Evolutionary conservation across 2,329 filamentous ascomycete genomes (phyloP), one percentile per base, ranked within the genome.

Genomic region (Drechslerella stenobrocha): DNA sequence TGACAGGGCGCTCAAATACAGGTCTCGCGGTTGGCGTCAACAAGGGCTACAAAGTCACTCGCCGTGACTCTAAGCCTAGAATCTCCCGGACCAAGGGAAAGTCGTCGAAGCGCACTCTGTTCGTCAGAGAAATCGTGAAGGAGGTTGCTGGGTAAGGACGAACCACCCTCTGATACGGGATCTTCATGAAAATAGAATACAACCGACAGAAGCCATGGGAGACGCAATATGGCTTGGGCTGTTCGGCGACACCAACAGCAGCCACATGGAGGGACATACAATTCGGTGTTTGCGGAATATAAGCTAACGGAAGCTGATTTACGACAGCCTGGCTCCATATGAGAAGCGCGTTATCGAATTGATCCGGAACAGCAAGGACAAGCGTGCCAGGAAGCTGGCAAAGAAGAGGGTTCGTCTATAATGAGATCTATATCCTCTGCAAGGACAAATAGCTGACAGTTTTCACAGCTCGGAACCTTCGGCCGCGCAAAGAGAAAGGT

Each of bases 401-500:
- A 97, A 97, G 91, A 96, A 95, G 89, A 87, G 92, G 81, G 88
- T 92, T 85, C 75, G 87, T 84, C 67, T 59, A 53, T 53, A 32
- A 48, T 40, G 9, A 15, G 55, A 18, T n/a, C 47, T 50, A 26
- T n/a, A 3, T 22, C 26, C 23, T 42, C 40, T 18, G 32, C 34
- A 13, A n/a, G 11, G 44, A 34, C 9, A 50, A 52, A 58, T 3
- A 24, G 67, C 75, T 76, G 70, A 76, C 72, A 61, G 23, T 32
- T 61, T 3, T 18, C 4, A 59, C 73, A 93, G 88, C 91, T 98
- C 83, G 93, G 93, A 79, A 97, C 93, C 76, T 97, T 97, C 81
- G 89, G 89, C 78, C 92, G 93, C 80, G 92, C 92, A 78, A 98
- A 98, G 92, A 87, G 85, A 80, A 98, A 98, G 92, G 93, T 98